Conservation (phyloP, 352 stramenopile species). For the Globisporangium camurandrum region DNA sequence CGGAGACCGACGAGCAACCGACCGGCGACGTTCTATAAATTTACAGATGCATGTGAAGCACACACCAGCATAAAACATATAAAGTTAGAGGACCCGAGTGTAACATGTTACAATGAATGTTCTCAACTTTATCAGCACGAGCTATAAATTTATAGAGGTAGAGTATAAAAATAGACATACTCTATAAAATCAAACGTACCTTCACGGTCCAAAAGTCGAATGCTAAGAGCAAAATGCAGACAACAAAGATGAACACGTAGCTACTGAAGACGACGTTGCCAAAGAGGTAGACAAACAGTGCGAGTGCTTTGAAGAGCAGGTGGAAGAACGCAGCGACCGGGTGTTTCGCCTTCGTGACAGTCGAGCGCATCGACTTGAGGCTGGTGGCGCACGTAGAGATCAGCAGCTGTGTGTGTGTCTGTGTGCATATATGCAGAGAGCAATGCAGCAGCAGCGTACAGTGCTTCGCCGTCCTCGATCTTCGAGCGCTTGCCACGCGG, state of each 20-base stretch:
- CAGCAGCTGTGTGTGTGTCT: background rate
- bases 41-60: background rate
- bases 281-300: conserved; percentile 94
- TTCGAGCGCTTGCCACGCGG: conserved; percentile 15
- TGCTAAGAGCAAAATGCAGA: conserved; percentile 93
- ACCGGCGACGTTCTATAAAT: conserved; percentile 73
- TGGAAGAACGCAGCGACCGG: conserved; percentile 95
- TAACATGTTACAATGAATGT: too few relatives aligned
- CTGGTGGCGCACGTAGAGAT: conserved; percentile 15
- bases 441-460: conserved; percentile 29
- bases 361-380: conserved; percentile 62
- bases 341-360: conserved; percentile 82
- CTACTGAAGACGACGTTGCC: conserved; percentile 85
- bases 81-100: too few relatives aligned
- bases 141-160: too few relatives aligned
- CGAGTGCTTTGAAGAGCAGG: conserved; percentile 94
- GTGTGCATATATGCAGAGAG: background rate
- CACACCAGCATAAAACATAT: too few relatives aligned
- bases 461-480: conserved; percentile 43
- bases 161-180: background rate
- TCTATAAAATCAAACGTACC: conserved; percentile 16
- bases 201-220: conserved; percentile 99
- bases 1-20: conserved; percentile 91
- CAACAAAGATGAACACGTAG: conserved; percentile 96
- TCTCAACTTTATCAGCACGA: too few relatives aligned